Base-by-base conservation (phyloP, 441 rosid species). In the Populus hybrid region DNA sequence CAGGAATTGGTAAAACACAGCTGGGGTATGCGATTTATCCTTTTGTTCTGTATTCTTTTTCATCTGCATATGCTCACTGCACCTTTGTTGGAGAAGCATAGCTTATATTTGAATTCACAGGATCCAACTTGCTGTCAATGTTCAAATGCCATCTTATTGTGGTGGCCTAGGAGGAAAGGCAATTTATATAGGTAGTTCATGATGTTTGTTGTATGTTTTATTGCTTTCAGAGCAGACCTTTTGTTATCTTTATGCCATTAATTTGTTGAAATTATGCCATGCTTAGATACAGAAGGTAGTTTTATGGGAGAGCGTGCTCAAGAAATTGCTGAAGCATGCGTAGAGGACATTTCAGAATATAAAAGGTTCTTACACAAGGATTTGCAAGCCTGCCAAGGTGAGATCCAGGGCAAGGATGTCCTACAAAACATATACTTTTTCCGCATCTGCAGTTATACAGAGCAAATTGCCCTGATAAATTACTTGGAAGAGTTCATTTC, bases 1-100 rank as follows among this genome's bases (percentile, higher is more conserved):
- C 98, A 0, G 97, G 98, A 70, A 95, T 95, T 67, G 97, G 98
- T 81, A 95, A 95, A 89, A 95, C 99, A 50, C 99, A 95, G 86
- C 79, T 95, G 71, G 99, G 98, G 97, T 92, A 89, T 75, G 83
- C 18, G 57, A 74, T 71, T 9, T 84, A n/a, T 67, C 77, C 76
- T 40, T 84, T 30, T 79, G 36, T 67, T 75, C 75, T 71, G 74
- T 53, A 36, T 76, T 67, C 77, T 14, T 64, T 71, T 71, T 28
- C 69, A 69, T 79, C 1, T 38, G 18, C 69, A 18, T 28, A 36
- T 70, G 34, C 61, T 20, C 30, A 14, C 57, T 24, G 57, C 24
- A 5, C 72, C 11, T 75, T 72, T 76, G n/a, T 40, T 67, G 10
- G 73, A 61, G 79, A 72, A 65, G 32, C 18, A 36, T 80, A 71